These are phyloP conservation scores for Chytriomyces hyalinus DNA, from an alignment of 192 early-diverging fungal species.

Conservation along the genomic window DNA sequence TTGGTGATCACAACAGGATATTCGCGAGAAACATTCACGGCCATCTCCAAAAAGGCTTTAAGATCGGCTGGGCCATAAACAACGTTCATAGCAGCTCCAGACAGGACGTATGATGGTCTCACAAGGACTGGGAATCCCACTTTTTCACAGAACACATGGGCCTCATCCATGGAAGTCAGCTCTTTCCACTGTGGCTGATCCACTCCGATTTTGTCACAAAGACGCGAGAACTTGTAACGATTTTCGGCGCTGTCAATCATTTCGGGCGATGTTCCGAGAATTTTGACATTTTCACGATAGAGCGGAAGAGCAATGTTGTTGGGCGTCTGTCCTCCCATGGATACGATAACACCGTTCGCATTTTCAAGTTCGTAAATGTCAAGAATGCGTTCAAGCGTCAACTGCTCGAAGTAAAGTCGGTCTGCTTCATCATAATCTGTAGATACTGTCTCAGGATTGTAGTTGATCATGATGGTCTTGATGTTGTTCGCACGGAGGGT, in stretches of 20 bases:
- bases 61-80: constrained; percentile 86
- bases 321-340: constrained; percentile 96
- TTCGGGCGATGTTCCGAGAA: constrained; percentile 94
- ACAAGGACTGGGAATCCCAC: constrained; percentile 97
- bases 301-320: constrained; percentile 96
- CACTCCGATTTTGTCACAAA: constrained; percentile 94
- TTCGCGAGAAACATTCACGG: constrained; percentile 89
- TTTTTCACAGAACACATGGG: constrained; percentile 80
- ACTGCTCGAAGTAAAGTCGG: constrained; percentile 95
- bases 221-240: constrained; percentile 97
- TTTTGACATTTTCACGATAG: constrained; percentile 88
- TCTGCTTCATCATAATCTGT: constrained; percentile 99
- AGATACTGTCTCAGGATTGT: constrained; percentile 99
- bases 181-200: constrained; percentile 99
- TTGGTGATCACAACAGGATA: constrained; percentile 97
- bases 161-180: constrained; percentile 86
- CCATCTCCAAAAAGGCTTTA: constrained; percentile 83
- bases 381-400: constrained; percentile 90
- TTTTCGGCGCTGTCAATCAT: constrained; percentile 98
- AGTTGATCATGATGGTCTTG: constrained; percentile 99
- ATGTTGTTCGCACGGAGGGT: constrained; percentile 82
- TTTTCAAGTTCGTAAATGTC: constrained; percentile 96
- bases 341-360: constrained; percentile 86
- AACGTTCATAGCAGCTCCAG: constrained; percentile 99
- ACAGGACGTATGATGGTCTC: constrained; percentile 96